A percentile compares a stretch with the other conserved stretches of the same genome.
Evolutionary conservation across 83 land plant species (phyloP).

Genomic region (Thuja plicata): DNA sequence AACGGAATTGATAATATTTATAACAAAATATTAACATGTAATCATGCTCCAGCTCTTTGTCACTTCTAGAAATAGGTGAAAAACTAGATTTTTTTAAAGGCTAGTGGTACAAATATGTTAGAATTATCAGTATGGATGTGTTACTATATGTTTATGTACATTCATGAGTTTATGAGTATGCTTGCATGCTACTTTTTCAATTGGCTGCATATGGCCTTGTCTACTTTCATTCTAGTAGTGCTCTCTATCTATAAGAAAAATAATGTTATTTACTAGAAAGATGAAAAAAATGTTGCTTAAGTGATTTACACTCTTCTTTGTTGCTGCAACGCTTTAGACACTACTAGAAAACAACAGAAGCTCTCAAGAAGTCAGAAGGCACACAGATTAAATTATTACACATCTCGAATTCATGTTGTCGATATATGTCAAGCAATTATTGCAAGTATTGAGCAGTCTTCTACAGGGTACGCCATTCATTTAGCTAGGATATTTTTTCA

Average conservation of each 20-base stretch:
- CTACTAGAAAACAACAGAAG: constrained; percentile 38
- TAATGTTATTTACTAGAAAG: neutral
- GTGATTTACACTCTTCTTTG: neutral
- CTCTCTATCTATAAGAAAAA: neutral
- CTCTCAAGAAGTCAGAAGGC: constrained; percentile 44
- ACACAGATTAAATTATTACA: constrained; percentile 56
- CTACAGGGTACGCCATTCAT: constrained; percentile 32
- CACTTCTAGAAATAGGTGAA: neutral
- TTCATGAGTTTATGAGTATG: neutral
- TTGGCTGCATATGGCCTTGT: neutral
- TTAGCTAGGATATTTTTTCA: neutral
- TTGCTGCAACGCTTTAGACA: constrained; percentile 72
- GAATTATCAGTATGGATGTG: neutral
- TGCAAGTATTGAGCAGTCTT: constrained; percentile 54
- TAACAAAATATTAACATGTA: neutral
- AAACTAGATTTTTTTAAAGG: neutral
- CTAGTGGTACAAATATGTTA: neutral
- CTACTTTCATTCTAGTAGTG: neutral
- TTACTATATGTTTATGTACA: neutral
- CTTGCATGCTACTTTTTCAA: neutral
- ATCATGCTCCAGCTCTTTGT: neutral
- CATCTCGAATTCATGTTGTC: constrained; percentile 87
- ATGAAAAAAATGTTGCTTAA: neutral
- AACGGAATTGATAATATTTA: neutral
- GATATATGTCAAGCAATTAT: constrained; percentile 84